Conservation (phyloP, 208 protist genomes). For the Leishmania major region DNA sequence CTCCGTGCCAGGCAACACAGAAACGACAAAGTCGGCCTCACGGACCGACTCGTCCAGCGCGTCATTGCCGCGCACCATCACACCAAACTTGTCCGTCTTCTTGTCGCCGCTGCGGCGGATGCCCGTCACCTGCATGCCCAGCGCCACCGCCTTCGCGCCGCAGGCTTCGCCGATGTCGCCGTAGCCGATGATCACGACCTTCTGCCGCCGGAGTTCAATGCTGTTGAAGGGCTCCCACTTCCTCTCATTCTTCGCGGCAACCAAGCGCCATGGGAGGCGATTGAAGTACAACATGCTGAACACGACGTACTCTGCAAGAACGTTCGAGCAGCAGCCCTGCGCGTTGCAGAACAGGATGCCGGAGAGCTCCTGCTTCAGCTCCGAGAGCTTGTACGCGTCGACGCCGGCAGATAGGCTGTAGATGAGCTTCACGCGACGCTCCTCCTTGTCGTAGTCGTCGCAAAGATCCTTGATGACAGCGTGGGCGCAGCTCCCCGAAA, state of each 20-base stretch:
- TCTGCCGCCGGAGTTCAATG: conserved; percentile 55
- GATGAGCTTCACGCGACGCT: conserved; percentile 70
- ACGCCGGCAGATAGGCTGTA: conserved; percentile 80
- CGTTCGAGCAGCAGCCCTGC: conserved; percentile 60
- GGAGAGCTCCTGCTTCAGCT: conserved; percentile 45
- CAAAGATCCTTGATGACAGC: conserved; percentile 46
- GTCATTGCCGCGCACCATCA: conserved; percentile 50
- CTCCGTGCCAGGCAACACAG: conserved; percentile 73
- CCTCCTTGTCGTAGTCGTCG: conserved; percentile 50
- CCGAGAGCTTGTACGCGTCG: conserved; percentile 56
- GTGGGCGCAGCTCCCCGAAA: conserved; percentile 22
- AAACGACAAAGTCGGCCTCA: conserved; percentile 87
- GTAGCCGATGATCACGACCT: conserved; percentile 83
- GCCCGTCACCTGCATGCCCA: conserved; percentile 83
- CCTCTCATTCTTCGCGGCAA: conserved; percentile 45
- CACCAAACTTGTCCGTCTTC: conserved; percentile 61
- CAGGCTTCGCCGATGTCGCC: conserved; percentile 76
- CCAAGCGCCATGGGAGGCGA: conserved; percentile 66
- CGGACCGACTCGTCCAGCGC: conserved; percentile 52
- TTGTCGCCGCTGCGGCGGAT: conserved; percentile 49
- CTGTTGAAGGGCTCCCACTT: conserved; percentile 85
- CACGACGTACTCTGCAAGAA: conserved; percentile 81
- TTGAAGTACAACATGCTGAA: conserved; percentile 90
- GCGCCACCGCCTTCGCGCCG: conserved; percentile 35
- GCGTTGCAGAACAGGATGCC: conserved; percentile 77